Base-by-base conservation (phyloP, 106 monocot genomes). In the Hemerocallis citrina region DNA sequence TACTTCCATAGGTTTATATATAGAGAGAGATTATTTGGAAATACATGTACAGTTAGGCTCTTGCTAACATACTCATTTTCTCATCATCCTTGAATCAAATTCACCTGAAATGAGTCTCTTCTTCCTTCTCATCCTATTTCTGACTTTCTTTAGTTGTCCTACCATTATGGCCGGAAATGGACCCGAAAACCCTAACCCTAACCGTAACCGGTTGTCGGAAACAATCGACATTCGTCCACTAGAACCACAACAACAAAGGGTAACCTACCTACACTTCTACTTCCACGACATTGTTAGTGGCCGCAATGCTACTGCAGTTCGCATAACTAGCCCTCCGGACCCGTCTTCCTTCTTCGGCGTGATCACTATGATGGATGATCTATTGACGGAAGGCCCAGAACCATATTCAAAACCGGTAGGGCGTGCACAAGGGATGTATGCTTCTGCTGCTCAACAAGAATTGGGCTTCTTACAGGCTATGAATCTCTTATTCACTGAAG, bases 251-350 rank as follows among this genome's bases (percentile, higher is more conserved):
- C 36, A 45, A n/a, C 55, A 45, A 22, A 72, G 63, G 44, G 19
- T 35, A 19, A 64, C n/a, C 63, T 64, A 57, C 64, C 42, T 56
- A 29, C 72, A 64, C 63, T 72, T 72, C 44, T 62, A n/a, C n/a
- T 62, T 62, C 62, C 62, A 62, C 44, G 62, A 62, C 44, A 13
- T 45, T 45, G 40, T 72, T 45, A 64, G 57, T 47, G 64, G 64
- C 36, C 45, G 54, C 55, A 72, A 72, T 55, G 22, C 63, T 20
- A 72, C 71, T 20, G 71, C 71, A 3, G 32, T 72, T 11, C 55
- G 15, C 7, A 24, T 58, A 21, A 27, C 43, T 5, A 15, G 24
- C 5, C 57, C 68, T 3, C 44, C 27, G 16, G 31, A 40, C 51
- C 25, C 51, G 6, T n/a, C 17, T 20, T 2, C 22, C 55, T 51